Base-by-base conservation (phyloP, 1,284 basidiomycete genomes). In the Trametes sp. region DNA sequence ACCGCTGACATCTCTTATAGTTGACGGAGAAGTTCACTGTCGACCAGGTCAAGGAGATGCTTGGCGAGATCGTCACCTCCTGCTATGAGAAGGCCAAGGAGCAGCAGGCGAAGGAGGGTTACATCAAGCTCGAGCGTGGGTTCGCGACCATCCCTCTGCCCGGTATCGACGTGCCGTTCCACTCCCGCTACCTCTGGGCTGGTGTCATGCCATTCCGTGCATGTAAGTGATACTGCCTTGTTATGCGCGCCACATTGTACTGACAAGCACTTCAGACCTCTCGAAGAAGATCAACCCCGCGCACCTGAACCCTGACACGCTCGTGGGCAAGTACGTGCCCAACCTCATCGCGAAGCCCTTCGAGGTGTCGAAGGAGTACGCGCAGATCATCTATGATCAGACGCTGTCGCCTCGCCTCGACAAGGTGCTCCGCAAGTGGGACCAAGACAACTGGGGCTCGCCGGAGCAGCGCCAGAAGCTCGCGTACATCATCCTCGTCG, bases 161-260 rank as follows among this genome's bases (percentile, higher is more conserved):
- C 36, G 97, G 97, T 72, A 98, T 99, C 72, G 97, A 99, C 72
- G 97, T 99, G 13, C 97, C 98, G 13, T 99, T 99, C 93, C 97
- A 99, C 79, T 96, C 97, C 10, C 92, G 95, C 70, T 98, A 98
- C 81, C 87, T 99, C 50, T 96, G 97, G 98, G 95, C 96, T 33
- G 98, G 97, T 76, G 98, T 99, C 54, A 88, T 98, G 88, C 95
- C 95, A 4, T 97, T 97, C 92, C 88, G 95, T 69, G 92, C 93
- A 51, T 95, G 92, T 94, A 74, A 78, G 90, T 82, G 60, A 49
- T 16, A 14, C 41, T 36, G 21, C 52, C 57, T 45, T 44, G 2
- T 44, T 41, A 63, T 16, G 42, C 10, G 19, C 19, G 11, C 2
- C 45, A 19, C 65, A n/a, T 16, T 49, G 77, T 33, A 74, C 70